Conservation (phyloP, 306 rosid genomes). For the Astragalus membranaceus region DNA sequence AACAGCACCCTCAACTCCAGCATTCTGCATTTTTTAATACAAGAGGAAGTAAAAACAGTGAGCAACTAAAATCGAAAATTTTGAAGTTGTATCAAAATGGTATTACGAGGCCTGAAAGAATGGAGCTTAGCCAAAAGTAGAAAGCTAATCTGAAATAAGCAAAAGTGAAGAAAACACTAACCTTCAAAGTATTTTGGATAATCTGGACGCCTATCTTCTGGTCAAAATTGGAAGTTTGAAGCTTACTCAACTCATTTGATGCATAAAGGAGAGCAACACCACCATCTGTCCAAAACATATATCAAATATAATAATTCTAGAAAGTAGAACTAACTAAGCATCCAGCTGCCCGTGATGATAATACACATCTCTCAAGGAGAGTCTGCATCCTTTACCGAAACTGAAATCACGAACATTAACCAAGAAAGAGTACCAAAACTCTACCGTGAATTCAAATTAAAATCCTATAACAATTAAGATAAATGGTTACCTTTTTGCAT, state of each 20-base stretch:
- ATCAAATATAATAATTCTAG: background rate
- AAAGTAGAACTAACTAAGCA: background rate
- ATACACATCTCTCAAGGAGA: background rate
- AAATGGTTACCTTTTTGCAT: slow-evolving; percentile 72
- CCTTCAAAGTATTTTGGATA: slow-evolving; percentile 92
- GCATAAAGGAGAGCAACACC: slow-evolving; percentile 98
- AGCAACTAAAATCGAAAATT: background rate
- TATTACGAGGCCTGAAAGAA: background rate
- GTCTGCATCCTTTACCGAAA: background rate
- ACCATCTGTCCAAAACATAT: slow-evolving; percentile 44
- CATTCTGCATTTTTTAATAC: slow-evolving; percentile 54
- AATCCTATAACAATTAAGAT: background rate
- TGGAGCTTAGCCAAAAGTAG: background rate
- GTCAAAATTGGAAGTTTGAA: slow-evolving; percentile 79
- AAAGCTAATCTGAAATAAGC: background rate
- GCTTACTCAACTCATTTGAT: slow-evolving; percentile 72
- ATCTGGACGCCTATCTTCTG: slow-evolving; percentile 97
- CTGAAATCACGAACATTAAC: background rate
- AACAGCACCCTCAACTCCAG: slow-evolving; percentile 98
- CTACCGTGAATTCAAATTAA: background rate
- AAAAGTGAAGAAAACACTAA: background rate
- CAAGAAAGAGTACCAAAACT: background rate
- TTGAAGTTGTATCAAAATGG: no score
- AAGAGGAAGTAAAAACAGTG: background rate
- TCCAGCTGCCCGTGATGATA: background rate